Base-by-base conservation (phyloP, 169 alveolate genomes). In the Sarcocystis neurona region DNA sequence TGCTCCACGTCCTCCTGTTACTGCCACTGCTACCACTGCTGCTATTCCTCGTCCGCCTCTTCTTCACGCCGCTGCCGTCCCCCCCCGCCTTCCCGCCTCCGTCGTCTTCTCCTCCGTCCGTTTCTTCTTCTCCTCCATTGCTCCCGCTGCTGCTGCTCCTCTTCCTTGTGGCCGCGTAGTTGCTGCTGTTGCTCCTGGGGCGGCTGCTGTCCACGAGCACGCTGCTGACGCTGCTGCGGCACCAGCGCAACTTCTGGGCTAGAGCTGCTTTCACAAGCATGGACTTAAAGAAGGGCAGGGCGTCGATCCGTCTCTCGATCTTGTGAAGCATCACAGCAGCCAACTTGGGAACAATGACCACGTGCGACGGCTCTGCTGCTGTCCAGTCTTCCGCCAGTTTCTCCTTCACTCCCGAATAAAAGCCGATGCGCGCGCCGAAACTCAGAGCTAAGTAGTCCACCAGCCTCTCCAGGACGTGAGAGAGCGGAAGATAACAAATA, bases 401-500 rank as follows among this genome's bases (percentile, higher is more conserved):
- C 4, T 47, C 53, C 8, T 88, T 34, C 72, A 68, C 90, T 18
- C 92, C 88, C 2, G 85, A 60, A 50, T 77, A 91, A 50, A 58
- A 91, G 60, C 85, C 94, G 34, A 90, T 88, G 12, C 90, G 44
- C 66, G 43, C 92, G 34, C 93, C 93, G 46, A 37, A 53, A 39
- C 86, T 86, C 93, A 92, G 89, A 37, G 93, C 92, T 37, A 93
- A 92, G 60, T 91, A 87, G 56, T 95, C 92, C 80, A 96, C 88
- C 60, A 94, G 82, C 89, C 99, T 95, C 91, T 98, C 99, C 92
- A 97, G 96, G 84, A 98, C 93, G 94, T 98, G 99, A 0, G 99
- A 99, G 90, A 96, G 91, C 37, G 99, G 99, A 47, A 98, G 91
- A 92, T 96, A 98, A 41, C 98, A 96, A 84, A 98, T 92, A 93